phyloP scores from a whole-genome alignment of 495 filamentous ascomycete genomes.

The Cudoniella acicularis region DNA sequence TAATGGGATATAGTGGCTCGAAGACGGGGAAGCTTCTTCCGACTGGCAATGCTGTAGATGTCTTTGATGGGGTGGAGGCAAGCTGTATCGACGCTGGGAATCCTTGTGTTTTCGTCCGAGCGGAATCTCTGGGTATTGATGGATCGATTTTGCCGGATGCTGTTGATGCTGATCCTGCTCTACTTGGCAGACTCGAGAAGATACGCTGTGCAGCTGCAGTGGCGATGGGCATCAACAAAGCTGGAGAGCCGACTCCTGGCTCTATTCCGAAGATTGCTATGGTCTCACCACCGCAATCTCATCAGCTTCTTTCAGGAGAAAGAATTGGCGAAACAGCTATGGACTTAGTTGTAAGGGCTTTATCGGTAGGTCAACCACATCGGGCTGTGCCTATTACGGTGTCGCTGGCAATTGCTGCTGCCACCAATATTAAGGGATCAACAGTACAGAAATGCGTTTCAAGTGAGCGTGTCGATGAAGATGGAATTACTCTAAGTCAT shows the following conservation, averaged over 20 bases:
- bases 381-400: slow-evolving; percentile 60
- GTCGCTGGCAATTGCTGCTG: slow-evolving; percentile 58
- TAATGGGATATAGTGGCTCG: slow-evolving; percentile 40
- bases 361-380: slow-evolving; percentile 57
- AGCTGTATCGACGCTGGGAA: slow-evolving; percentile 64
- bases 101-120: slow-evolving; percentile 61
- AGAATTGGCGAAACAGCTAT: slow-evolving; percentile 23
- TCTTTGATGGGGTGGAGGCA: slow-evolving; percentile 47
- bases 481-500: slow-evolving; percentile 53
- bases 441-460: slow-evolving; percentile 37
- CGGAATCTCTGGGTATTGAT: slow-evolving; percentile 45
- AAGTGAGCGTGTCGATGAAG: slow-evolving; percentile 21
- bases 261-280: slow-evolving; percentile 67
- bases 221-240: slow-evolving; percentile 57
- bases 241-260: slow-evolving; percentile 40
- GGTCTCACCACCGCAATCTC: slow-evolving; percentile 40
- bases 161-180: slow-evolving; percentile 40
- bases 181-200: slow-evolving; percentile 52
- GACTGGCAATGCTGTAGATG: slow-evolving; percentile 55
- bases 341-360: slow-evolving; percentile 24
- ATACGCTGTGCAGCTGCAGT: slow-evolving; percentile 59
- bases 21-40: slow-evolving; percentile 64
- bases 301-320: slow-evolving; percentile 29
- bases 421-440: slow-evolving; percentile 46
- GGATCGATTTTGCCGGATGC: slow-evolving; percentile 50